phyloP scores from a whole-genome alignment of 2,329 filamentous ascomycete genomes.

The Hypoxylon sp. region DNA sequence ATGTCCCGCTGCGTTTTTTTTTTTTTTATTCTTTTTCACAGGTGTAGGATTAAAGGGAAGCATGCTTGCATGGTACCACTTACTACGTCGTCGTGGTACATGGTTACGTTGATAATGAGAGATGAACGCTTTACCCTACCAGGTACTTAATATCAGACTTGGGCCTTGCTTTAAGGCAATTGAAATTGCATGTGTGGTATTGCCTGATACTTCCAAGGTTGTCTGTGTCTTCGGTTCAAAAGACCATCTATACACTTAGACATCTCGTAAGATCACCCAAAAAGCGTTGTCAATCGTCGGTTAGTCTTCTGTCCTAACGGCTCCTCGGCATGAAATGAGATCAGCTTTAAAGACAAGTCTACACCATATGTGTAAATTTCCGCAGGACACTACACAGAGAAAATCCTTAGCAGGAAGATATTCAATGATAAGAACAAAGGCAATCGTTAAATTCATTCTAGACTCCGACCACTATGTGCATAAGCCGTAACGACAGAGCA shows the following conservation, averaged over 20 bases:
- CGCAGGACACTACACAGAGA: not conserved
- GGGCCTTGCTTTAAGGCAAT: not conserved
- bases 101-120: conserved; percentile 25
- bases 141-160: not conserved
- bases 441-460: conserved; percentile 22
- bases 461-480: conserved; percentile 9
- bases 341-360: not conserved
- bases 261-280: no score
- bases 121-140: conserved; percentile 11
- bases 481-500: conserved; percentile 17
- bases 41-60: conserved; percentile 7
- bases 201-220: not conserved
- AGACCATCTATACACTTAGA: no score
- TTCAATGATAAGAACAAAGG: conserved; percentile 4
- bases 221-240: no score
- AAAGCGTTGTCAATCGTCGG: not conserved
- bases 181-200: not conserved
- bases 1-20: not conserved
- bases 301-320: not conserved
- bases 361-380: not conserved
- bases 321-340: not conserved
- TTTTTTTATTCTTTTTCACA: not conserved
- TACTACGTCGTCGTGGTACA: not conserved
- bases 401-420: not conserved
- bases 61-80: conserved; percentile 14